These are phyloP conservation scores for Sutorius australiensis DNA, from an alignment of 768 basidiomycete species.

Conservation along the genomic window DNA sequence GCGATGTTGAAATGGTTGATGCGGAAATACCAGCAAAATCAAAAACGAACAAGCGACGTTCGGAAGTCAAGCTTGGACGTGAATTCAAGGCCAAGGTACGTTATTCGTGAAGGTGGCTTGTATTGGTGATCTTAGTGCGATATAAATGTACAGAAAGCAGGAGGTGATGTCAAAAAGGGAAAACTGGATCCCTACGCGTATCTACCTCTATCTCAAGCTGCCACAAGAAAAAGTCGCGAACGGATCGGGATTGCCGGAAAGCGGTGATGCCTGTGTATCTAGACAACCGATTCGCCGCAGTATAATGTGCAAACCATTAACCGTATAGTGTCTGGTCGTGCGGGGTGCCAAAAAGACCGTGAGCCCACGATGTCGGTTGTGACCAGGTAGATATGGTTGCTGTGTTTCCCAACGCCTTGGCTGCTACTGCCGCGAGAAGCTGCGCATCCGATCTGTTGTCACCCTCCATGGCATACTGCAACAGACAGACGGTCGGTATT, in stretches of 20 bases:
- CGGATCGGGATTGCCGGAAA: slow-evolving; percentile 63
- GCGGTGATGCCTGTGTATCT: slow-evolving; percentile 34
- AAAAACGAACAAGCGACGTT: slow-evolving; percentile 52
- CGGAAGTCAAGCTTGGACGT: slow-evolving; percentile 61
- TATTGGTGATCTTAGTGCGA: slow-evolving; percentile 6
- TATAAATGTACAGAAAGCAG: slow-evolving; percentile 65
- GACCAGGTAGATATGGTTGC: slow-evolving; percentile 41
- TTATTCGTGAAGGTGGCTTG: slow-evolving; percentile 4
- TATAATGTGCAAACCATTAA: slow-evolving; percentile 27
- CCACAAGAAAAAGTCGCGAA: slow-evolving; percentile 53
- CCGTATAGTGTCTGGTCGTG: slow-evolving; percentile 74
- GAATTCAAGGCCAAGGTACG: slow-evolving; percentile 96
- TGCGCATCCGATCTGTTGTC: slow-evolving; percentile 75
- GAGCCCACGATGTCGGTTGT: slow-evolving; percentile 61
- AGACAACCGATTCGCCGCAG: background rate
- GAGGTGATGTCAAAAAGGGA: slow-evolving; percentile 87
- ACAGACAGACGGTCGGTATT: slow-evolving; percentile 53
- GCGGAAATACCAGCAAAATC: slow-evolving; percentile 41
- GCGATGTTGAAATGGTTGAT: slow-evolving; percentile 77
- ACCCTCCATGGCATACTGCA: slow-evolving; percentile 79
- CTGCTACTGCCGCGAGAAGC: slow-evolving; percentile 51
- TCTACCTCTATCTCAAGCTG: slow-evolving; percentile 76
- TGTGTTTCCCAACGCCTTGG: slow-evolving; percentile 44
- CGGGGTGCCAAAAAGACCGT: slow-evolving; percentile 63
- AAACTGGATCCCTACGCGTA: slow-evolving; percentile 93